Evolutionary conservation across 495 filamentous ascomycete genomes (phyloP).

Genomic region (Neurospora hispaniola): DNA sequence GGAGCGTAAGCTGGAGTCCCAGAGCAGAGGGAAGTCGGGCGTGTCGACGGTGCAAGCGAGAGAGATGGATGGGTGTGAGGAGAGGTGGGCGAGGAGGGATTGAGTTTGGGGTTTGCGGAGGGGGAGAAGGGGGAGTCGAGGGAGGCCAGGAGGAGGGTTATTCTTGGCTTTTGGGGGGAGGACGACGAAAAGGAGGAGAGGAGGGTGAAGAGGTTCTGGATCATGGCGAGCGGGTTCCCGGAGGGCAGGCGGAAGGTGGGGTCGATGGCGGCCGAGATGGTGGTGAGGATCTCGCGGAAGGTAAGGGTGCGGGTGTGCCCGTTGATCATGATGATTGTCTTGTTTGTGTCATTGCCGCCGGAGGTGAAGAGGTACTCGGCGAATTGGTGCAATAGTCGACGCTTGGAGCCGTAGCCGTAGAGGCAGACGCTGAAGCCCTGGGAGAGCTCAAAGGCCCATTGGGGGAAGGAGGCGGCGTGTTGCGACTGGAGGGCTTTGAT

Average conservation of each 20-base stretch:
- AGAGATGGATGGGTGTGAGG: constrained; percentile 60
- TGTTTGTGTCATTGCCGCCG: background rate
- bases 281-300: constrained; percentile 67
- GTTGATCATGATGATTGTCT: constrained; percentile 74
- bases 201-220: constrained; percentile 47
- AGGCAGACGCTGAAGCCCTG: constrained; percentile 86
- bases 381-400: constrained; percentile 63
- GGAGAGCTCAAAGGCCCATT: constrained; percentile 87
- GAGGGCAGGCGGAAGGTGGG: constrained; percentile 35
- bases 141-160: constrained; percentile 74
- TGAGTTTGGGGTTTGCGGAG: constrained; percentile 64
- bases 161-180: constrained; percentile 7
- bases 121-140: constrained; percentile 63
- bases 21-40: constrained; percentile 75
- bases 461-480: constrained; percentile 71
- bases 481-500: constrained; percentile 60
- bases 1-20: constrained; percentile 72
- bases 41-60: constrained; percentile 78
- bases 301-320: constrained; percentile 72
- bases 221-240: constrained; percentile 36
- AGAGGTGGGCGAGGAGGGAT: constrained; percentile 62
- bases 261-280: constrained; percentile 55
- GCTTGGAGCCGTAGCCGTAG: constrained; percentile 88
- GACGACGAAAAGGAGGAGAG: constrained; percentile 22
- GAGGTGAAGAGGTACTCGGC: constrained; percentile 55